Conservation (phyloP, 2,329 filamentous ascomycete genomes). For the Byssothecium circinans region DNA sequence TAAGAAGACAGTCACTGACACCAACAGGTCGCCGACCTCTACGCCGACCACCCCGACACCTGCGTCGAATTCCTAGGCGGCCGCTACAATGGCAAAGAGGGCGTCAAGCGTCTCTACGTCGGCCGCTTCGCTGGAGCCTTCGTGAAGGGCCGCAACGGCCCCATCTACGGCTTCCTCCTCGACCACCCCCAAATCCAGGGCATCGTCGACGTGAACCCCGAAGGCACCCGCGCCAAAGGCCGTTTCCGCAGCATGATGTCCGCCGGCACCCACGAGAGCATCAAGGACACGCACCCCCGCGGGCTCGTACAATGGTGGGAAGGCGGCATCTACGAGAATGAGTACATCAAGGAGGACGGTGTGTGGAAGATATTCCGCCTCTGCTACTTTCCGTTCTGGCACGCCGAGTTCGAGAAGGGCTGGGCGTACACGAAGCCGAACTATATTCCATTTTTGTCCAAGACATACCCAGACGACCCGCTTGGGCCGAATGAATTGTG, state of each 20-base stretch:
- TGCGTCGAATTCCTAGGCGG: conserved; percentile 61
- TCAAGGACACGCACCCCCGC: conserved; percentile 54
- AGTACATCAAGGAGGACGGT: conserved; percentile 60
- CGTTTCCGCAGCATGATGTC: conserved; percentile 60
- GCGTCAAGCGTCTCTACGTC: conserved; percentile 56
- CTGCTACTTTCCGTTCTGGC: conserved; percentile 62
- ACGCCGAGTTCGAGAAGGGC: conserved; percentile 54
- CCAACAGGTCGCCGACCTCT: conserved; percentile 46
- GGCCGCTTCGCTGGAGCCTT: conserved; percentile 56
- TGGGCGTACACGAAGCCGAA: conserved; percentile 58
- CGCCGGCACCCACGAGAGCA: conserved; percentile 56
- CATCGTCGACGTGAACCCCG: conserved; percentile 55
- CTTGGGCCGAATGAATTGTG: conserved; percentile 57
- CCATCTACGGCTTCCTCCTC: conserved; percentile 58
- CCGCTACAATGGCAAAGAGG: conserved; percentile 55
- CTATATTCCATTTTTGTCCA: conserved; percentile 55
- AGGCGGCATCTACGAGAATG: conserved; percentile 61
- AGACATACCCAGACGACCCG: conserved; percentile 54
- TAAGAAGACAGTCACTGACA: conserved; percentile 6
- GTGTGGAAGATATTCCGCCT: conserved; percentile 59
- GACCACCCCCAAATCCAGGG: conserved; percentile 62
- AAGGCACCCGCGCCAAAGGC: conserved; percentile 53
- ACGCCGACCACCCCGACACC: conserved; percentile 55
- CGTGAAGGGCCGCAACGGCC: conserved; percentile 58
- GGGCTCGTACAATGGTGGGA: conserved; percentile 62